These are phyloP conservation scores for Candida peoriensis DNA, from an alignment of 805 yeast genomes.

Conservation along the genomic window DNA sequence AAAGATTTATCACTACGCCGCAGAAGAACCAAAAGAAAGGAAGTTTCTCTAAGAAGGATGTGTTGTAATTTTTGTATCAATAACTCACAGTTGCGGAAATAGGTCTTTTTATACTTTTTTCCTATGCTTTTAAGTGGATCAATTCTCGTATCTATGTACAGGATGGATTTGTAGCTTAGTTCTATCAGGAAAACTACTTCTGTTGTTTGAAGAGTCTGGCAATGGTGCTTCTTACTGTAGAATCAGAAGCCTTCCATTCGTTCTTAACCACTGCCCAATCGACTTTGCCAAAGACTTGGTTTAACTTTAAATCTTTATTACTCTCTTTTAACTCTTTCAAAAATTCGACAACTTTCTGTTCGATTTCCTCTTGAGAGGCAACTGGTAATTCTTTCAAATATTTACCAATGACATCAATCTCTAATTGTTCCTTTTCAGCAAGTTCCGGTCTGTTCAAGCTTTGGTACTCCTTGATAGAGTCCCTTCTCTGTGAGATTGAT, in stretches of 20 bases:
- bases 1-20: too few species aligned
- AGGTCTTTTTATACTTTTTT: too few species aligned
- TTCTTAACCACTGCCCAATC: constrained; percentile 28
- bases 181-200: neutral
- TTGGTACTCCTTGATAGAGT: constrained; percentile 43
- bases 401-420: constrained; percentile 36
- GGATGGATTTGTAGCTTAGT: too few species aligned
- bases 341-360: constrained; percentile 25
- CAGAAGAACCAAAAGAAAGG: too few species aligned
- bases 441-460: constrained; percentile 45
- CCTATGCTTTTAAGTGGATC: too few species aligned
- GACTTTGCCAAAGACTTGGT: constrained; percentile 27
- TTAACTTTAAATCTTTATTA: constrained; percentile 20
- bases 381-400: constrained; percentile 40
- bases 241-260: constrained; percentile 35
- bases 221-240: constrained; percentile 27
- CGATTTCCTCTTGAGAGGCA: constrained; percentile 41
- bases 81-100: too few species aligned
- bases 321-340: constrained; percentile 18
- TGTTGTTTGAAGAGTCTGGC: constrained; percentile 19
- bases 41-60: too few species aligned
- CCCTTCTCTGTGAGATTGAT: constrained; percentile 43
- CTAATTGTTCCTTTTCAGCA: constrained; percentile 46
- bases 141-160: too few species aligned
- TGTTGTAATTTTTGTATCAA: too few species aligned